Evolutionary conservation across 257 asterid species (phyloP).

Genomic region (Petunia secreta): DNA sequence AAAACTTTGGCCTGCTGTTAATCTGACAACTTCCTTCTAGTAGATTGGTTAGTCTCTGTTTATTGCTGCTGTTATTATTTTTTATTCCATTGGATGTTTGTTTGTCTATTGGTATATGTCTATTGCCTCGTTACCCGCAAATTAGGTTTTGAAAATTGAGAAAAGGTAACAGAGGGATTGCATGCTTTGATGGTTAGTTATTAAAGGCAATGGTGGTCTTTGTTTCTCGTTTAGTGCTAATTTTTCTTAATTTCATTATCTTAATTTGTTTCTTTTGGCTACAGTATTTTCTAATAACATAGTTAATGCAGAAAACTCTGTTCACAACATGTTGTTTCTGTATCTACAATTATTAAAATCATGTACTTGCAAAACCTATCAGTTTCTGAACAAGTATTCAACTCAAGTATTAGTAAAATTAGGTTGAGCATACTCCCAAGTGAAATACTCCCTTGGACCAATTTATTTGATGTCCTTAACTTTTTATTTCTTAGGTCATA

Average conservation of each 20-base stretch:
- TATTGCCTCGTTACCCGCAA: neutral
- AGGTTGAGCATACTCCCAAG: no score
- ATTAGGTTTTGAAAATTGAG: neutral
- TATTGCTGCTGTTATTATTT: neutral
- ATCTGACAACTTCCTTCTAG: slow-evolving; percentile 18
- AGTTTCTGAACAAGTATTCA: no score
- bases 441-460: no score
- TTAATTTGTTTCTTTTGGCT: neutral
- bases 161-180: neutral
- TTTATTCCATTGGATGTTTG: neutral
- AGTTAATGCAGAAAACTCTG: neutral
- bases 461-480: no score
- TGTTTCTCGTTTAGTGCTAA: neutral
- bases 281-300: neutral
- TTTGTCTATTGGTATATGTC: neutral
- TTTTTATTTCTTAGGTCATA: no score
- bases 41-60: neutral
- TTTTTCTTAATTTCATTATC: neutral
- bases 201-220: neutral
- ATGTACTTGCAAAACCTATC: no score
- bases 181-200: neutral
- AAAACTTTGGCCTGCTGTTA: neutral
- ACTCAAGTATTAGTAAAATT: no score
- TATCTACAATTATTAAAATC: no score
- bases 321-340: no score